Base-by-base conservation (phyloP, 2,329 filamentous ascomycete species). In the Aspergillus ruber region DNA sequence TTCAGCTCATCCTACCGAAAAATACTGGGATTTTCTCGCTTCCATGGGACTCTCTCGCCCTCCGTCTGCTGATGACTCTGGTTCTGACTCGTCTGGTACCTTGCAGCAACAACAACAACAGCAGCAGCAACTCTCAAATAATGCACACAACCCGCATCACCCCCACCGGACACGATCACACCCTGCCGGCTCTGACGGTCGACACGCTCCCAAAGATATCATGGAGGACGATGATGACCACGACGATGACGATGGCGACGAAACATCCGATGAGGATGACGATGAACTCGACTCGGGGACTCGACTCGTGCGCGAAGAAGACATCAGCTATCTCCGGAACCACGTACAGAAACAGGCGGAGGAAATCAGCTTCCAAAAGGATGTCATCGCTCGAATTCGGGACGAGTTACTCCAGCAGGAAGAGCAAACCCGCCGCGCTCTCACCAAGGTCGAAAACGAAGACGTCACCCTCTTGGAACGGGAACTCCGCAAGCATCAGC, bases 401-500 rank as follows among this genome's bases (percentile, higher is more conserved):
- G 84, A 87, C 50, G 88, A 95, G 68, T 79, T 97, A 45, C 79
- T 88, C 48, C 82, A 90, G 69, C 89, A 95, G 65, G 88, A 93
- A 68, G 83, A 86, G 62, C 80, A 90, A 53, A 89, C 94, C 64
- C 86, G 90, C 68, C 82, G 83, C 62, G 86, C 88, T 27, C 83
- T 95, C 47, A 85, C 86, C 58, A 81, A 86, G 52, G 85, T 95
- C 45, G 90, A 95, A 69, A 82, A 86, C 55, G 84, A 90, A 67
- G 90, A 93, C 58, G 91, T 97, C 54, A 85, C 88, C 46, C 84
- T 88, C 32, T 78, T 97, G 36, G 91, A 97, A 73, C 83, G 91
- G 50, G 93, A 98, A 70, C 78, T 98, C 50, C 90, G 87, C 76
- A 97, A 97, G 72, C 90, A 96, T 64, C 90, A 95, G 67, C 93